phyloP scores from a whole-genome alignment of 768 basidiomycete genomes.

The Hypholoma sublateritium region DNA sequence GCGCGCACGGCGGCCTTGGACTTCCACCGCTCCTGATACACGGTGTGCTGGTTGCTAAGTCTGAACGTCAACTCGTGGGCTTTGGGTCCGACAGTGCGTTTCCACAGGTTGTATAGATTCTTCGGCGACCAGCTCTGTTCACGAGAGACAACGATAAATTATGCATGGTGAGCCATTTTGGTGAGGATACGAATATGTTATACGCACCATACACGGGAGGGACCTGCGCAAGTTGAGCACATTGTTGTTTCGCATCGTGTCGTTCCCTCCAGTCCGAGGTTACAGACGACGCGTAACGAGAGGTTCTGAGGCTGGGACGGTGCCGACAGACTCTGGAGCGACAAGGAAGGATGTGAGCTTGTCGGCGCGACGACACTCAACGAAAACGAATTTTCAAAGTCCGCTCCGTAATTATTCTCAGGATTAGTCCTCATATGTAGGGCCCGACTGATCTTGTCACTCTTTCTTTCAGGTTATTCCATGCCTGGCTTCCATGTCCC shows the following conservation, averaged over 20 bases:
- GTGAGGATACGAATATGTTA: background rate
- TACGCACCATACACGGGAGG: conserved; percentile 27
- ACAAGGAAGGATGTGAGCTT: background rate
- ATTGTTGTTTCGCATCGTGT: conserved; percentile 22
- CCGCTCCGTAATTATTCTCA: conserved; percentile 9
- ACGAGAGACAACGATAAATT: background rate
- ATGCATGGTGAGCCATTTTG: background rate
- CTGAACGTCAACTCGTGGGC: conserved; percentile 59
- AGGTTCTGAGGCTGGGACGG: background rate
- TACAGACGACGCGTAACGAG: background rate
- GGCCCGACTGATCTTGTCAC: background rate
- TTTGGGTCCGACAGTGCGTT: conserved; percentile 57
- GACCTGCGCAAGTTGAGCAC: conserved; percentile 24
- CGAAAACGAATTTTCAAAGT: conserved; percentile 10
- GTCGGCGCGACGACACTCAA: conserved; percentile 2
- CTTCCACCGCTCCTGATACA: conserved; percentile 92
- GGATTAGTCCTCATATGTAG: no score
- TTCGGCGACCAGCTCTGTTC: conserved; percentile 81
- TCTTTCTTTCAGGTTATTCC: background rate
- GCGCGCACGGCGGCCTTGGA: conserved; percentile 85
- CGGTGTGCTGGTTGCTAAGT: conserved; percentile 47
- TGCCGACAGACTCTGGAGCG: no score
- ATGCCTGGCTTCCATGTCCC: conserved; percentile 13
- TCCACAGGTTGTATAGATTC: conserved; percentile 90
- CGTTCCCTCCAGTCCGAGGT: background rate